Evolutionary conservation across 2,329 filamentous ascomycete species (phyloP), one percentile per base, ranked within the genome.

Genomic region (Aotearoamyces nothofagi): DNA sequence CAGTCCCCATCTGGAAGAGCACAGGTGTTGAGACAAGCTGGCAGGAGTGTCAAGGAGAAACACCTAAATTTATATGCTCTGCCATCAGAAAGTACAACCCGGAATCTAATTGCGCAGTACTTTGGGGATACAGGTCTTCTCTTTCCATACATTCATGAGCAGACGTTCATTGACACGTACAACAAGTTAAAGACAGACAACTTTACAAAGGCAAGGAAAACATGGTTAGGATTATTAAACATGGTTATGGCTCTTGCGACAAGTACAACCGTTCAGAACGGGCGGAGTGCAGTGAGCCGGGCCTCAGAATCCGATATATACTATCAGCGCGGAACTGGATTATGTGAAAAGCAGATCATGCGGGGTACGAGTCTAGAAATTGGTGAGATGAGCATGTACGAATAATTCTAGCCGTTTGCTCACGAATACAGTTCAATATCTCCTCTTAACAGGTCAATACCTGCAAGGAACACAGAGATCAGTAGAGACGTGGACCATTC

Each of bases 391-490:
- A n/a, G n/a, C n/a, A n/a, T n/a, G 13, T 17, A 17, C 14, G 10
- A 15, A n/a, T 16, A 14, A 14, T 15, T 26, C 13, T 9, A 15
- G 15, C n/a, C n/a, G n/a, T n/a, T n/a, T n/a, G n/a, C 22, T 11
- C n/a, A 8, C n/a, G 15, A 7, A 5, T 27, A 9, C 30, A 55
- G 62, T 67, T 0, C 61, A 67, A 39, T 56, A 55, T 23, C 50
- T 67, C 5, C 47, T 69, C 0, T 33, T 69, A 1, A 52, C 59
- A 37, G 55, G 55, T 4, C 60, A 63, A 26, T 69, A 68, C 32
- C 50, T 68, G 0, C 63, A 69, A 38, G 62, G 64, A 2, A 66
- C 63, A 0, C 59, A 65, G 20, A 57, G 57, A 12, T 66, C 63
- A 0, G 50, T 65, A 2, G 56, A 66, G 30, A 58, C 65, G 2